phyloP scores from a whole-genome alignment of 2,329 filamentous ascomycete species.

The Colletotrichum coccodes region DNA sequence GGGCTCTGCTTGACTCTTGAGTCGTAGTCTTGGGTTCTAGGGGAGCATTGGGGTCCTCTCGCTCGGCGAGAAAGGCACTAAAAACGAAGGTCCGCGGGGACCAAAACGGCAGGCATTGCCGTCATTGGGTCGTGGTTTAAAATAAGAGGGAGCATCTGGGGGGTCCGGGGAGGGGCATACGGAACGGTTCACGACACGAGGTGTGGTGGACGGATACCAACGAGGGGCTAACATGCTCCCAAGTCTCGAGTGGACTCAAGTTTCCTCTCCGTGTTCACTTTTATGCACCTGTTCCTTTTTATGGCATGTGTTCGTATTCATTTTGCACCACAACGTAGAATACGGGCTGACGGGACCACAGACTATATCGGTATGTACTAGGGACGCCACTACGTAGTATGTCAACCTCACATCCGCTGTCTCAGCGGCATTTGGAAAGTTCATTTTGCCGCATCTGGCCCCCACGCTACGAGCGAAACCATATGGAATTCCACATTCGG shows the following conservation, averaged over 20 bases:
- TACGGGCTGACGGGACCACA: background rate
- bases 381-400: too few species aligned
- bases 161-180: slow-evolving; percentile 6
- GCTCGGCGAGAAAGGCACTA: background rate
- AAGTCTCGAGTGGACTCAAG: background rate
- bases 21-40: background rate
- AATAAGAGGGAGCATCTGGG: slow-evolving; percentile 28
- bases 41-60: background rate
- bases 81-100: background rate
- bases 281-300: background rate
- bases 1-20: slow-evolving; percentile 1
- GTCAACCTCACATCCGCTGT: background rate
- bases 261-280: background rate
- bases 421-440: background rate
- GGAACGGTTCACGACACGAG: background rate
- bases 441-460: background rate
- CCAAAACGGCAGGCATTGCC: slow-evolving; percentile 21
- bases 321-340: background rate
- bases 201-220: too few species aligned
- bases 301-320: background rate
- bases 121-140: slow-evolving; percentile 28
- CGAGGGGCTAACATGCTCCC: background rate
- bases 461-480: background rate
- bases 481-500: background rate
- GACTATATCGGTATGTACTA: background rate